Evolutionary conservation across 2,329 filamentous ascomycete genomes (phyloP).

Genomic region (Fusarium armeniacum): DNA sequence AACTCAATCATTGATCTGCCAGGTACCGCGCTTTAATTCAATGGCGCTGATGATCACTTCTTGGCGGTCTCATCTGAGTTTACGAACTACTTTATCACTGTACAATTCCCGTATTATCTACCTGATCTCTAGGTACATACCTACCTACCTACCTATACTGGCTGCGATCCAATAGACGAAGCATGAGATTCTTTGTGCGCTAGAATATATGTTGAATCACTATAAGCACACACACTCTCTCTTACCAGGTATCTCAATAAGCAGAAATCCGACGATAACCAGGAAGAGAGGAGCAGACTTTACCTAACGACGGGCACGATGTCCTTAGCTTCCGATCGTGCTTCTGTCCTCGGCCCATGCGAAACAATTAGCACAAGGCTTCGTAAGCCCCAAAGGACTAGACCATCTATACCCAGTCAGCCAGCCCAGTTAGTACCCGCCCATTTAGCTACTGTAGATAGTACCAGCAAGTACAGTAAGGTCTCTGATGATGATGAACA

Average conservation of each 20-base stretch:
- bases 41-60: conserved; percentile 34
- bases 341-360: conserved; percentile 6
- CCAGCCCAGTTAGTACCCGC: neutral
- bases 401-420: neutral
- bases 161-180: neutral
- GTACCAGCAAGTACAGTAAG: neutral
- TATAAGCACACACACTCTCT: too few relatives aligned
- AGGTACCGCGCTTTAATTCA: conserved; percentile 35
- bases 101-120: conserved; percentile 21
- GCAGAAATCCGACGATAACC: neutral
- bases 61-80: conserved; percentile 34
- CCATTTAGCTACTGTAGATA: conserved; percentile 1
- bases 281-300: neutral
- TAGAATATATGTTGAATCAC: neutral
- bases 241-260: neutral
- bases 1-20: conserved; percentile 39
- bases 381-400: conserved; percentile 10
- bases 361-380: conserved; percentile 16
- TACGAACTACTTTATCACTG: conserved; percentile 9
- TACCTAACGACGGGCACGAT: neutral
- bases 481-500: conserved; percentile 12
- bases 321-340: conserved; percentile 8
- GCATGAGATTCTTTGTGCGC: neutral
- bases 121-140: too few relatives aligned
- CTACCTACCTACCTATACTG: neutral